Conservation (phyloP, 2,329 filamentous ascomycete species). For the Hymenoscyphus albidus region DNA sequence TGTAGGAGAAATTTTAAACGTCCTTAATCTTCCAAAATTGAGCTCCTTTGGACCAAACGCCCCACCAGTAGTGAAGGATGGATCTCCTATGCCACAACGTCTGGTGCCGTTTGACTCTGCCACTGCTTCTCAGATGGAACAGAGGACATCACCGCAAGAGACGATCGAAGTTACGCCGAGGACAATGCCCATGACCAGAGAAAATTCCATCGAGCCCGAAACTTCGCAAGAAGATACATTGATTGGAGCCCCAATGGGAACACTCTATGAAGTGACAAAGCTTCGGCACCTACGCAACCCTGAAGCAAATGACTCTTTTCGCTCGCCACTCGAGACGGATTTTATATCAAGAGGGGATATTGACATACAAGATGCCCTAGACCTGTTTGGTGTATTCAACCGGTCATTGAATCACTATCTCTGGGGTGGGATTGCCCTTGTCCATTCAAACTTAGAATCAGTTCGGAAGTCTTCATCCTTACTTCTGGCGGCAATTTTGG, state of each 20-base stretch:
- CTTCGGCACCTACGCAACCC: slow-evolving; percentile 40
- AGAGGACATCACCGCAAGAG: slow-evolving; percentile 2
- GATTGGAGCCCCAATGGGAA: slow-evolving; percentile 44
- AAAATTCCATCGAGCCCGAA: slow-evolving; percentile 38
- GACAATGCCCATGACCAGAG: slow-evolving; percentile 44
- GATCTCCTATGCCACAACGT: background rate
- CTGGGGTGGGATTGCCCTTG: slow-evolving; percentile 49
- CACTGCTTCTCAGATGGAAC: background rate
- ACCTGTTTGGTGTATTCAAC: slow-evolving; percentile 46
- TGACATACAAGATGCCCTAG: slow-evolving; percentile 44
- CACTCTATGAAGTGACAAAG: slow-evolving; percentile 51
- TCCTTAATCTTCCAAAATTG: slow-evolving; percentile 41
- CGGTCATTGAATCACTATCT: slow-evolving; percentile 48
- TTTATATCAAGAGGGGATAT: slow-evolving; percentile 49
- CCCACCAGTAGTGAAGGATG: background rate
- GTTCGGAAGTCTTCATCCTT: slow-evolving; percentile 53
- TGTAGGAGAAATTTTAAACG: slow-evolving; percentile 43
- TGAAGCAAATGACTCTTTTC: slow-evolving; percentile 26
- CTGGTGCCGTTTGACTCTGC: slow-evolving; percentile 2
- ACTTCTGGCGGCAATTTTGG: slow-evolving; percentile 53
- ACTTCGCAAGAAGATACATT: slow-evolving; percentile 31
- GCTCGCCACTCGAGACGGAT: slow-evolving; percentile 39
- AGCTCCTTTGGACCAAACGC: slow-evolving; percentile 32
- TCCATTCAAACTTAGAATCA: slow-evolving; percentile 46
- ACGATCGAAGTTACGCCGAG: slow-evolving; percentile 29